Conservation (phyloP, 2,329 filamentous ascomycete genomes). For the Mariannaea sp. region DNA sequence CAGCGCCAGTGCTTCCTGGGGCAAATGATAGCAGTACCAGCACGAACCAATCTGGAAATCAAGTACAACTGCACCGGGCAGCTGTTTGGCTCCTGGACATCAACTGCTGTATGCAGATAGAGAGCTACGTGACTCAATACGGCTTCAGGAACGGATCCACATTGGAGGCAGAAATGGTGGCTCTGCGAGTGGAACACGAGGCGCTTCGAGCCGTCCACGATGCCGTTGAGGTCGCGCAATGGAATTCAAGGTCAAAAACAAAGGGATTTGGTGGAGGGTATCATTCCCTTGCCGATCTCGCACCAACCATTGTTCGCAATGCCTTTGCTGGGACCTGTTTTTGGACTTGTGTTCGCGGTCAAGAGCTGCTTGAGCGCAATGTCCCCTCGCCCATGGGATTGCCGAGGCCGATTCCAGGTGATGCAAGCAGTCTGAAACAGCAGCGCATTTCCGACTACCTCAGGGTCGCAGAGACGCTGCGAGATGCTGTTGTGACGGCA, state of each 20-base stretch:
- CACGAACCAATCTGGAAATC: background rate
- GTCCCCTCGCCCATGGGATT: background rate
- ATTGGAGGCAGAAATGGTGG: background rate
- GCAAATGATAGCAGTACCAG: background rate
- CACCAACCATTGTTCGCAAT: background rate
- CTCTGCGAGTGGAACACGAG: background rate
- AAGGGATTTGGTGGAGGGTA: background rate
- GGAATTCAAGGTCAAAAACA: background rate
- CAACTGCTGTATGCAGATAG: background rate
- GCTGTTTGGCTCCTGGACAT: background rate
- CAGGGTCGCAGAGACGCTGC: background rate
- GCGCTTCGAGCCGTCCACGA: background rate
- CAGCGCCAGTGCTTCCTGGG: background rate
- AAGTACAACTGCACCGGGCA: background rate
- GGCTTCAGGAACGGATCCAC: background rate
- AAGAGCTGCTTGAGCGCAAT: background rate
- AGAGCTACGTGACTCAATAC: background rate
- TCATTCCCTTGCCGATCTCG: background rate
- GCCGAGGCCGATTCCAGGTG: background rate
- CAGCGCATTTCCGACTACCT: background rate
- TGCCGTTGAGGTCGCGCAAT: background rate
- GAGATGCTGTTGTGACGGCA: background rate
- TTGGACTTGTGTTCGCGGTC: background rate
- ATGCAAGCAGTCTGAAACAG: background rate
- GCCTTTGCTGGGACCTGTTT: background rate